Evolutionary conservation across 306 rosid species (phyloP).

Genomic region (Gynostemma pentaphyllum): DNA sequence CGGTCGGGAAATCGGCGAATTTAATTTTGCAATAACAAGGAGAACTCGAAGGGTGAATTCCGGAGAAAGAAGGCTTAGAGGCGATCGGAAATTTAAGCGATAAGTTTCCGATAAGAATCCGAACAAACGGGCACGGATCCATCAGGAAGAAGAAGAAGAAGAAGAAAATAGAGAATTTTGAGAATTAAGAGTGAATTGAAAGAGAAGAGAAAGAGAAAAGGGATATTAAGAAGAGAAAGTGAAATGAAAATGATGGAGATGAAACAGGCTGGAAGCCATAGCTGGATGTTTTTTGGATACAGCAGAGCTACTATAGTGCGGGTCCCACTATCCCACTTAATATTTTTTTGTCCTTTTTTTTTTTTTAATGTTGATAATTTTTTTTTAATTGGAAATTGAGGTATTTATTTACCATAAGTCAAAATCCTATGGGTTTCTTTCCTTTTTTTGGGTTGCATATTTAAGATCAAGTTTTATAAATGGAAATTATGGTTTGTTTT

Average conservation of each 20-base stretch:
- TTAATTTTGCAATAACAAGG: constrained; percentile 55
- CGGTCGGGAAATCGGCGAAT: constrained; percentile 26
- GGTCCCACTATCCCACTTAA: constrained; percentile 7
- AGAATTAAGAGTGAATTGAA: background rate
- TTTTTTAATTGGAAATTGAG: background rate
- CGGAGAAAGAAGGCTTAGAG: constrained; percentile 38
- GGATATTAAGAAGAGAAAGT: constrained; percentile 3
- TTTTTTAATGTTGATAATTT: background rate
- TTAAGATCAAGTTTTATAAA: too few species aligned
- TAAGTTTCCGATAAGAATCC: constrained; percentile 65
- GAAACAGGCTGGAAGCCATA: constrained; percentile 12
- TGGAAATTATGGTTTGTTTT: too few species aligned
- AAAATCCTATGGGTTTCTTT: too few species aligned
- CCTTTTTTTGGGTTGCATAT: too few species aligned
- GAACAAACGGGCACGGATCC: constrained; percentile 78
- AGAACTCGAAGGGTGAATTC: constrained; percentile 40
- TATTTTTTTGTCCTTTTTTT: background rate
- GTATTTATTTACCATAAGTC: too few species aligned
- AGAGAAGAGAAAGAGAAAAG: background rate
- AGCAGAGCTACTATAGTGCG: constrained; percentile 6
- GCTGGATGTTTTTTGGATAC: constrained; percentile 8
- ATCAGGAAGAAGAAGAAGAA: constrained; percentile 6
- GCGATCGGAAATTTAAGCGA: constrained; percentile 40
- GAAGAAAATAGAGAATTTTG: background rate
- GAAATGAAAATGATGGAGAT: background rate